These are phyloP conservation scores for Chimonanthus salicifolius DNA, from an alignment of 164 flowering plant genomes.

Conservation along the genomic window DNA sequence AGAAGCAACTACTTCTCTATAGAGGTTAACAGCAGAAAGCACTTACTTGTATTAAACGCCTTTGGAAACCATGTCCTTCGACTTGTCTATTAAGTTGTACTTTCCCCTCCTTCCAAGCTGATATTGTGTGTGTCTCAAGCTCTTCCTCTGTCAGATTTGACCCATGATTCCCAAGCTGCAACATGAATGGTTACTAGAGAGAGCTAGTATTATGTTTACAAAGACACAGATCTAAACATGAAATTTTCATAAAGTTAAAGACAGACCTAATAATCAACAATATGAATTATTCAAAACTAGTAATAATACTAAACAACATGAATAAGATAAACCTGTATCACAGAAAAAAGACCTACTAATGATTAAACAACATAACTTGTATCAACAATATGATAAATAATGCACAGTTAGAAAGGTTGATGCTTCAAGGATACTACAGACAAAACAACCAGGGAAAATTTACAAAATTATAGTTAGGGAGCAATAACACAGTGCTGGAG, in stretches of 20 bases:
- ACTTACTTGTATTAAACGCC: slow-evolving; percentile 68
- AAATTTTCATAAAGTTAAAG: neutral
- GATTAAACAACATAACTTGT: too few species aligned
- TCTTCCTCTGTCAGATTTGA: slow-evolving; percentile 94
- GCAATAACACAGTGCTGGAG: too few species aligned
- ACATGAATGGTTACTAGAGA: slow-evolving; percentile 5
- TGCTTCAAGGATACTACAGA: too few species aligned
- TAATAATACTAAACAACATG: too few species aligned
- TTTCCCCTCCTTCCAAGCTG: slow-evolving; percentile 94
- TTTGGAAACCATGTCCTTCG: slow-evolving; percentile 44
- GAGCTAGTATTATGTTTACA: neutral
- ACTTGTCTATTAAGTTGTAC: slow-evolving; percentile 44
- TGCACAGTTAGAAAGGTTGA: too few species aligned
- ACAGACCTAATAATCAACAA: neutral
- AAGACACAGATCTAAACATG: neutral
- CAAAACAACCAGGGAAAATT: too few species aligned
- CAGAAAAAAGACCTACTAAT: too few species aligned
- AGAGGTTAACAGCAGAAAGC: neutral
- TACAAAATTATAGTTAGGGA: too few species aligned
- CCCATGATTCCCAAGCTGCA: slow-evolving; percentile 86
- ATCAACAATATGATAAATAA: too few species aligned
- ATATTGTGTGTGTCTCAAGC: slow-evolving; percentile 87
- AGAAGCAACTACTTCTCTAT: neutral
- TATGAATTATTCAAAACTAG: neutral
- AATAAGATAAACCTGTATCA: too few species aligned